Evolutionary conservation across 2,329 filamentous ascomycete species (phyloP), one percentile per base, ranked within the genome.

Genomic region (Aspergillus ochraceoroseus): DNA sequence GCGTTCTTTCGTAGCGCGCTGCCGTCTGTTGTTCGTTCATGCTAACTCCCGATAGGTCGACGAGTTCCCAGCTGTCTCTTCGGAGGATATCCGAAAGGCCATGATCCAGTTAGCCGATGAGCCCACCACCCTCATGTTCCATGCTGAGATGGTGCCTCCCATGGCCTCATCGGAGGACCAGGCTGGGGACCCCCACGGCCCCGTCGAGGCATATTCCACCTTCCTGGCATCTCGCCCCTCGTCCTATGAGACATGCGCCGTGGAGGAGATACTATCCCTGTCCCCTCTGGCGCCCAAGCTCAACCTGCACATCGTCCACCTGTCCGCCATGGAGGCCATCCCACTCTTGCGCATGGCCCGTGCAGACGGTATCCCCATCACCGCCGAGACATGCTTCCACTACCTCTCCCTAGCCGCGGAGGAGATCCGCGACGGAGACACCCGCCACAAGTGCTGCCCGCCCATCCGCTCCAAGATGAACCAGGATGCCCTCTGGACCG

Each of bases 71-170:
- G 87, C 88, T 17, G 83, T 96, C n/a, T 84, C 84, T 0, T 75
- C 85, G 1, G 64, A 68, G 9, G 92, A 96, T 62, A 85, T 96
- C 43, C 72, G 77, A 1, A 76, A 85, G 26, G 89, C 85, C 29
- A 89, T 98, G 77, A 71, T 73, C 19, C 85, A 83, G 32, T 77
- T 98, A 46, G 85, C 85, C 46, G 80, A 87, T 53, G 77, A 82
- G 38, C 77, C 87, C 12, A 96, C 92, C 2, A 94, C 88, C 0
- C 80, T 96, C 55, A 96, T 98, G 90, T 98, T 98, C 71, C 92
- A 98, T 61, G 92, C 92, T 41, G 92, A 98, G 66, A 96, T 95
- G 88, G 82, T 94, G 8, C 88, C 90, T n/a, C 86, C 87, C 12
- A 85, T 89, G 51, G 70, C 85, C 34, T 79, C 80, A 51, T 88